phyloP scores from a whole-genome alignment of 768 basidiomycete species.

The Floccularia luteovirens region DNA sequence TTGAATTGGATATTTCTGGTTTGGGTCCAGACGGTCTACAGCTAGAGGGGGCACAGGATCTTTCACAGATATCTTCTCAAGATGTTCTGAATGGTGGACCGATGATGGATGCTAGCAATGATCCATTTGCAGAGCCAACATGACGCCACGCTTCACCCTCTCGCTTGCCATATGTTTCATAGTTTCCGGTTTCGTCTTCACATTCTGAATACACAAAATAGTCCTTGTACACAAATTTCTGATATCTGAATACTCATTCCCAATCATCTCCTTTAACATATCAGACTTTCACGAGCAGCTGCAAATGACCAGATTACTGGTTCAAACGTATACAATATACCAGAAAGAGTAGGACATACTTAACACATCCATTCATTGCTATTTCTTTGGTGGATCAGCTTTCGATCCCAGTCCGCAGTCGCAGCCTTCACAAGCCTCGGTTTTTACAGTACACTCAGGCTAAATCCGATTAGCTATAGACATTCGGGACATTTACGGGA shows the following conservation, averaged over 20 bases:
- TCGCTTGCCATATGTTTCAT: too few relatives aligned
- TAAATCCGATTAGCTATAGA: too few relatives aligned
- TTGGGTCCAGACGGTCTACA: constrained; percentile 61
- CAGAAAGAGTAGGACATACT: too few relatives aligned
- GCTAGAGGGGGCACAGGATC: constrained; percentile 42
- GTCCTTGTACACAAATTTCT: too few relatives aligned
- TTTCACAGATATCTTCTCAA: constrained; percentile 46
- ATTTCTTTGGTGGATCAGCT: constrained; percentile 25
- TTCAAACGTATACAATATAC: too few relatives aligned
- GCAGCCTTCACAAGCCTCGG: constrained; percentile 14
- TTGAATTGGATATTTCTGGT: constrained; percentile 53
- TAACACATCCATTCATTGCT: too few relatives aligned
- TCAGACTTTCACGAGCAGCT: constrained; percentile 26
- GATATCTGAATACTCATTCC: constrained; percentile 26
- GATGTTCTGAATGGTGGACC: constrained; percentile 53
- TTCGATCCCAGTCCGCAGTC: constrained; percentile 17
- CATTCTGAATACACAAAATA: too few relatives aligned
- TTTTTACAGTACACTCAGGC: constrained; percentile 13
- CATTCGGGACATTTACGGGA: too few relatives aligned
- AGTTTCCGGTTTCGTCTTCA: too few relatives aligned
- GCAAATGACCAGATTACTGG: too few relatives aligned
- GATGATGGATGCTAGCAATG: constrained; percentile 49
- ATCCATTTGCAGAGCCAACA: constrained; percentile 44
- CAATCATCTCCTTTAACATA: too few relatives aligned
- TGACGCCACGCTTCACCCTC: too few relatives aligned